Evolutionary conservation across 2,329 filamentous ascomycete genomes (phyloP), one percentile per base, ranked within the genome.

Genomic region (Xylaria sp.): DNA sequence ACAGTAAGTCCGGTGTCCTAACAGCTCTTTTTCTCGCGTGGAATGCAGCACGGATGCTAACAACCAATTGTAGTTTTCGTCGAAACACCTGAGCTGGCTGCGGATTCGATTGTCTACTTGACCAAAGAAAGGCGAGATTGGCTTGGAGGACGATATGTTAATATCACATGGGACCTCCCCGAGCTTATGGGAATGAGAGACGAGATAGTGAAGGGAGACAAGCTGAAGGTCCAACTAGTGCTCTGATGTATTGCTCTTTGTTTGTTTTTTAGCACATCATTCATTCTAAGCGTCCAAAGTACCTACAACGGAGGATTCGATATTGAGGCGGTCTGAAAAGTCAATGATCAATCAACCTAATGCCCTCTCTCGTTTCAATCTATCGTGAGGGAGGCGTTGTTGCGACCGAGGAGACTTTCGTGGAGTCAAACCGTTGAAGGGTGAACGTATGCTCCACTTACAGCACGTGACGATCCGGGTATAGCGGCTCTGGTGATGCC

Each of bases 121-220:
- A 75, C 75, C 8, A 68, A 63, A 2, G 66, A 77, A 64, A 75
- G 72, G 55, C 70, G 76, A 48, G 73, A 75, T 7, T 79, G 78
- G 78, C 71, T 79, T 6, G 74, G 70, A 15, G 78, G 80, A 60
- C 76, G 80, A 28, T 82, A 82, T 69, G 72, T 81, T 30, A 79
- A 78, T 59, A 77, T 79, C 62, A 76, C 76, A 3, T 82, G 81
- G 80, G 79, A 81, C 67, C 71, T 82, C 7, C 80, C 80, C 0
- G 75, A 80, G 70, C 70, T 79, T 8, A 68, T 77, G 73, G 63
- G n/a, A 5, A 74, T 75, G 71, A 65, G 70, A 57, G 74, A 76
- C 13, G 75, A 78, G 45, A 78, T 78, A 30, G 70, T 77, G 1
- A 67, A 75, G 34, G 73, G 70, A 1, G 73, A 75, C 32, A 77